Conservation (phyloP, 805 yeast species). For the Barnettozyma siamensis region DNA sequence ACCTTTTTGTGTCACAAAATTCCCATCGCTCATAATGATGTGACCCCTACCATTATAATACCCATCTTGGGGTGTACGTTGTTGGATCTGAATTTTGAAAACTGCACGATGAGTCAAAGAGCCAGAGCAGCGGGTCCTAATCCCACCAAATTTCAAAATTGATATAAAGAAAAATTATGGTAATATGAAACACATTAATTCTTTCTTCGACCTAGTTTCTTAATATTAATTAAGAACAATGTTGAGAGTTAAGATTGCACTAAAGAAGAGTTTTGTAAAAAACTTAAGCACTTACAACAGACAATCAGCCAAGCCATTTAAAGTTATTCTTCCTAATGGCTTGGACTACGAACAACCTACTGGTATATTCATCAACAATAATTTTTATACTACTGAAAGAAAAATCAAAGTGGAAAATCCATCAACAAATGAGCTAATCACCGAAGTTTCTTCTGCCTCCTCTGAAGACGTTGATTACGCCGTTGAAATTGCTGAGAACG, state of each 20-base stretch:
- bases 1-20: too few relatives aligned
- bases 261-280: slow-evolving; percentile 1
- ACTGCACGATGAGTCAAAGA: too few relatives aligned
- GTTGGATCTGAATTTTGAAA: too few relatives aligned
- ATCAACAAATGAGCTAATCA: slow-evolving; percentile 54
- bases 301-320: slow-evolving; percentile 28
- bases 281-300: slow-evolving; percentile 17
- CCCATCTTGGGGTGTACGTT: too few relatives aligned
- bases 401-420: slow-evolving; percentile 51
- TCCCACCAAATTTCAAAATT: too few relatives aligned
- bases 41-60: too few relatives aligned
- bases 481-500: slow-evolving; percentile 59
- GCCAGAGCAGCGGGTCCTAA: too few relatives aligned
- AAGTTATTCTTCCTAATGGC: slow-evolving; percentile 60
- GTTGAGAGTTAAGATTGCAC: neutral
- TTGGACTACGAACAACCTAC: slow-evolving; percentile 68
- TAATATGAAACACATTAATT: too few relatives aligned
- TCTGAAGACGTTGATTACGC: slow-evolving; percentile 64
- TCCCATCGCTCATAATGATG: too few relatives aligned
- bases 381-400: slow-evolving; percentile 55
- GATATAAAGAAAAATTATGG: too few relatives aligned
- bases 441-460: slow-evolving; percentile 52
- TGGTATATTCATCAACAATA: slow-evolving; percentile 84
- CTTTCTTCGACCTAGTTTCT: neutral
- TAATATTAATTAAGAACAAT: too few relatives aligned